Evolutionary conservation across 345 rosid genomes (phyloP).

Genomic region (Eucalyptus camaldulensis): DNA sequence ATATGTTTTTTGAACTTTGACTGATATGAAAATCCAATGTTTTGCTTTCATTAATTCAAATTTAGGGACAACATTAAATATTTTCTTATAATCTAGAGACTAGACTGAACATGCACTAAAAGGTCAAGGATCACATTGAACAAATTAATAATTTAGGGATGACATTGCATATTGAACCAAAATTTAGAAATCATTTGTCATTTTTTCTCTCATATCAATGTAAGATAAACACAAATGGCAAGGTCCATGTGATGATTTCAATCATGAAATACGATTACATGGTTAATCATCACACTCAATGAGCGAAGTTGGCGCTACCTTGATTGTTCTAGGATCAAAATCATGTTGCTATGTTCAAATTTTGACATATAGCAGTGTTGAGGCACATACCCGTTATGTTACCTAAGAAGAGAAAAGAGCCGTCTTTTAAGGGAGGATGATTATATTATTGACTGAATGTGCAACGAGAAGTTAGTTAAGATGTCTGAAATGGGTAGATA

Average conservation of each 20-base stretch:
- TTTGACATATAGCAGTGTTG: neutral
- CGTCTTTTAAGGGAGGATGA: neutral
- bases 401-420: neutral
- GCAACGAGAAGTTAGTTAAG: neutral
- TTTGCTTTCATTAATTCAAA: neutral
- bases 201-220: neutral
- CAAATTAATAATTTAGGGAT: neutral
- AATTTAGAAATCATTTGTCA: neutral
- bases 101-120: neutral
- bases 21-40: neutral
- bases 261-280: neutral
- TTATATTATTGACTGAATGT: neutral
- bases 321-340: neutral
- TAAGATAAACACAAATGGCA: neutral
- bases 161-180: neutral
- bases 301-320: neutral
- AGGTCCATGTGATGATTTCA: neutral
- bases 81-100: neutral
- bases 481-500: neutral
- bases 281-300: neutral
- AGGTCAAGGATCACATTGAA: neutral
- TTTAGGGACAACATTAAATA: accelerated
- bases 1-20: neutral
- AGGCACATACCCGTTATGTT: neutral
- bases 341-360: neutral